Evolutionary conservation across 257 asterid genomes (phyloP), one percentile per base, ranked within the genome.

Genomic region (Galeopsis tetrahit): DNA sequence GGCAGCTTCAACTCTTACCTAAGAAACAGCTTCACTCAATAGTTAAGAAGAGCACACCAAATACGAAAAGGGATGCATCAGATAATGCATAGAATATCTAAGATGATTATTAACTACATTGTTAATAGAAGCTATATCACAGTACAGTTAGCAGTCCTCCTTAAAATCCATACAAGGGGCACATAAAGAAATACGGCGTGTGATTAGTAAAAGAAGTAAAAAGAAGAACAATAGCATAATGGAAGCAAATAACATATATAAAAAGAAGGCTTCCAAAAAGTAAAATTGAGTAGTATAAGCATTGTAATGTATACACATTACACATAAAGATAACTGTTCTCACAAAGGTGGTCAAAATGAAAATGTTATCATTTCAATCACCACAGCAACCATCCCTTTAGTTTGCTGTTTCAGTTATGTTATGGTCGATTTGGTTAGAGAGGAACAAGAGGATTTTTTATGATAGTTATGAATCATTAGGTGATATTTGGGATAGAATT

Each of bases 1-100:
- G 61, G 99, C 98, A 78, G 98, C 99, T 89, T 95, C 99, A 83
- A 87, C 90, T 62, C 98, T 94, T 78, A 92, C 99, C 99, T 95
- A 77, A 56, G 75, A 72, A 77, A 68, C 76, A 63, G 31, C 62
- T 15, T 38, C 68, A 38, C 69, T 49, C 62, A 44, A 62, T 58
- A 67, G 55, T 79, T 83, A 79, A 78, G 34, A 49, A 52, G 51
- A 78, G 56, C 34, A 63, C 13, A 66, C 33, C 28, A 57, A 14
- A 34, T 31, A 66, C 43, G 14, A 36, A 57, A 52, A 40, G 52
- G 46, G 58, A 70, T 49, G 70, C 78, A 74, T 74, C 76, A 79
- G 66, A 75, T 59, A 63, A 62, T 32, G 48, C 70, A 58, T 33
- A 61, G 39, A 73, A 40, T 8, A 65, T 63, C 75, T 40, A 69